Base-by-base conservation (phyloP, 1,139 yeast species). In the Nakaseomyces delphensis region DNA sequence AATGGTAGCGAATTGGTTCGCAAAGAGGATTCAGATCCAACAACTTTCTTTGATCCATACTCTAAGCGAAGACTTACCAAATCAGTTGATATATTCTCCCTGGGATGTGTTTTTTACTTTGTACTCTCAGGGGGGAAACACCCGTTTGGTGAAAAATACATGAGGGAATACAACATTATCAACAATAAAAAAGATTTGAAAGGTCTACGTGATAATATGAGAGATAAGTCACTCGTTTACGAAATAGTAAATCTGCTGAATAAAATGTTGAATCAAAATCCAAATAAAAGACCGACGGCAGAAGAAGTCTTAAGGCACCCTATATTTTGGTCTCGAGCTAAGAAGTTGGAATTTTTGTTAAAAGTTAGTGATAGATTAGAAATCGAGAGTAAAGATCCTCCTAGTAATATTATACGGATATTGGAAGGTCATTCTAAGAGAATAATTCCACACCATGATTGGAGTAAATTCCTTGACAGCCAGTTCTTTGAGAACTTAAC, bases 71-170 rank as follows among this genome's bases (percentile, higher is more conserved):
- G 96, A 43, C 70, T 91, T 38, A 91, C 97, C 0, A 76, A 91
- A 50, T 91, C 96, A 0, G 85, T 93, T 47, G 99, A 91, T 62
- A 83, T 91, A 4, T 91, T 93, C 58, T 84, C 97, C 0, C 68
- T 89, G 49, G 99, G 98, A 0, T 93, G 98, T 65, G 93, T 91
- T 0, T 93, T 85, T 58, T 89, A 75, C 59, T 93, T 87, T 58
- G 83, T 89, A 32, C 64, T 93, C 37, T 75, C 95, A 0, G 76
- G 76, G 11, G 98, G 99, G 0, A 62, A 65, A n/a, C 98, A 91
- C 67, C 98, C 98, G 3, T 91, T 85, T 67, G 98, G 98, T 10
- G 94, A 84, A 55, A 69, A 86, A 43, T 87, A 85, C 53, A 64
- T 82, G 54, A 71, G 98, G 41, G 97, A 91, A 57, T 93, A 83